These are phyloP conservation scores for Triticum timopheevii DNA, from an alignment of 176 grass and related monocot species.

Conservation along the genomic window DNA sequence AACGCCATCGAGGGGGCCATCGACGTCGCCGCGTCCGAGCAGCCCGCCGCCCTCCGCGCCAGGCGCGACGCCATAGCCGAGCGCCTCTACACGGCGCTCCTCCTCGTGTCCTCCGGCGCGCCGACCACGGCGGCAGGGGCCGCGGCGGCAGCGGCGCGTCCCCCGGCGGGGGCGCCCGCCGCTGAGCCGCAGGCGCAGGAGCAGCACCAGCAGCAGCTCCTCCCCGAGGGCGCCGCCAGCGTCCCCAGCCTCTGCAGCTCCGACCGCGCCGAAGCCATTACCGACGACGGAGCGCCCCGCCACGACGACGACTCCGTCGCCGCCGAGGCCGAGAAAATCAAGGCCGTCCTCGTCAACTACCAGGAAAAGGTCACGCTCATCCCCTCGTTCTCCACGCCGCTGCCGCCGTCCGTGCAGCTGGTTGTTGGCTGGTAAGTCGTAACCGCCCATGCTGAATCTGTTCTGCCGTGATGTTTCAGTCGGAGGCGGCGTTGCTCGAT, in stretches of 20 bases:
- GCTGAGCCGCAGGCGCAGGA: slow-evolving; percentile 18
- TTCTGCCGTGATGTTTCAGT: slow-evolving; percentile 32
- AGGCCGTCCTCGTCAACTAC: slow-evolving; percentile 50
- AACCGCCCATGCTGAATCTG: slow-evolving; percentile 13
- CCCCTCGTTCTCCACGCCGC: not conserved
- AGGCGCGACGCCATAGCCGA: slow-evolving; percentile 63
- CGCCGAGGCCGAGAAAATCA: slow-evolving; percentile 52
- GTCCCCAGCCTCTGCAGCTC: slow-evolving; percentile 74
- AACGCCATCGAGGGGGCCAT: slow-evolving; percentile 62
- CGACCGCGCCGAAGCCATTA: slow-evolving; percentile 61
- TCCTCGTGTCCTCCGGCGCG: not conserved
- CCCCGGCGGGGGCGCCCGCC: not conserved
- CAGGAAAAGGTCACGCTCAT: slow-evolving; percentile 44
- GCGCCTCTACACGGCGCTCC: slow-evolving; percentile 56
- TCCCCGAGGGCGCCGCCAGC: slow-evolving; percentile 54
- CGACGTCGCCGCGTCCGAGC: slow-evolving; percentile 55
- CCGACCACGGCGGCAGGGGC: not conserved
- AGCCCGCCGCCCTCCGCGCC: slow-evolving; percentile 46
- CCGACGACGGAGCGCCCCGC: slow-evolving; percentile 39
- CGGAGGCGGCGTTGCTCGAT: slow-evolving; percentile 59
- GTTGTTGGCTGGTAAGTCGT: not conserved
- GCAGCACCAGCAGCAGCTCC: slow-evolving; percentile 18
- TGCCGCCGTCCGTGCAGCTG: not conserved
- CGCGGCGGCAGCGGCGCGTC: not conserved
- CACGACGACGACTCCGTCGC: slow-evolving; percentile 26